phyloP scores from a whole-genome alignment of 257 asterid species.

The Solanum virginianum region DNA sequence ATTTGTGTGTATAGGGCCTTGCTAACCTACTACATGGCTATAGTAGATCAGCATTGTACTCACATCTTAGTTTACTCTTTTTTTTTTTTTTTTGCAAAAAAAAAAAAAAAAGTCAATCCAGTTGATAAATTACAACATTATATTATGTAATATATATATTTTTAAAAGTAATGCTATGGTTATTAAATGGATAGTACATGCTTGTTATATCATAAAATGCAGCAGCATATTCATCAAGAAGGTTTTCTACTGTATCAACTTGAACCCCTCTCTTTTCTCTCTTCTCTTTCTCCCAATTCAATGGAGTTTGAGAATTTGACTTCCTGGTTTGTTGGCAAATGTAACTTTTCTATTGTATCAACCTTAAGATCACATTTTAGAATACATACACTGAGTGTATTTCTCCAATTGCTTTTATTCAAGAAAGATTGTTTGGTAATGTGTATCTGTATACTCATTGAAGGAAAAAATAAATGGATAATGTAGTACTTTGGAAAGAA shows the following conservation, averaged over 20 bases:
- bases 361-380: not conserved
- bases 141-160: not conserved
- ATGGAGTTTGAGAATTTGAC: not conserved
- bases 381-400: not conserved
- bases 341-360: not conserved
- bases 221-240: not conserved
- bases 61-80: not conserved
- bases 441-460: not conserved
- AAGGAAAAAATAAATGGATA: not conserved
- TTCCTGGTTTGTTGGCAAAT: not conserved
- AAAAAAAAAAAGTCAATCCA: not conserved
- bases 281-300: not conserved
- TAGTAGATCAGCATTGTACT: not conserved
- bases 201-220: too few species aligned
- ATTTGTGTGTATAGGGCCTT: not conserved
- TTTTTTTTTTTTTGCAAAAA: not conserved
- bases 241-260: not conserved
- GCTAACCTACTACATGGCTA: not conserved
- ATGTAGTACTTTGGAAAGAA: not conserved
- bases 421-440: not conserved
- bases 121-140: not conserved
- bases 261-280: not conserved
- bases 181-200: too few species aligned
- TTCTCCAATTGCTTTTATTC: not conserved
- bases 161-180: too few species aligned